Percentiles rank a stretch among this genome's conserved stretches.
Evolutionary conservation across 208 protist species (phyloP).

Genomic region (Strigomonas culicis): DNA sequence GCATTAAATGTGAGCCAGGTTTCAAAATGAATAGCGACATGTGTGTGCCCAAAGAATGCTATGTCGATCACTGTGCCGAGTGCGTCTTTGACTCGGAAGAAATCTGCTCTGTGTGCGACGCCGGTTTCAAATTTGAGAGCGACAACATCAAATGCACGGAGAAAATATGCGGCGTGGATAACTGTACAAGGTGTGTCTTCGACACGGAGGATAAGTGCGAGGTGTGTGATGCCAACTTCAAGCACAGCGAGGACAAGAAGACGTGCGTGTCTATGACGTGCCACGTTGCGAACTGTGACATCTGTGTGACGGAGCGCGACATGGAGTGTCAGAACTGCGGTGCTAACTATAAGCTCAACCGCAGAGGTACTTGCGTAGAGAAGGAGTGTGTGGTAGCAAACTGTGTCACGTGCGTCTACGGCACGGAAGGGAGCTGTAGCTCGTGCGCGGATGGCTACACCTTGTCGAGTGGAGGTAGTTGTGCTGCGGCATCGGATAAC

Average conservation of each 20-base stretch:
- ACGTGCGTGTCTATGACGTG: neutral
- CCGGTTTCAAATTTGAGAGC: neutral
- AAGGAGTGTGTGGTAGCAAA: too few species aligned
- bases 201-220: conserved; percentile 1
- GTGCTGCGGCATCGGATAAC: too few species aligned
- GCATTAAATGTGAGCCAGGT: too few species aligned
- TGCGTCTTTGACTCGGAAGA: neutral
- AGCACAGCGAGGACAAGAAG: neutral
- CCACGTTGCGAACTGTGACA: neutral
- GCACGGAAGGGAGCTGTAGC: neutral
- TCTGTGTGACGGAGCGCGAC: too few species aligned
- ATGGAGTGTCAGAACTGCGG: neutral
- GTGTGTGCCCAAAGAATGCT: too few species aligned
- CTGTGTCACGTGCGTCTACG: too few species aligned
- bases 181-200: neutral
- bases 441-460: neutral
- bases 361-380: too few species aligned
- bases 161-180: neutral
- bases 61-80: neutral
- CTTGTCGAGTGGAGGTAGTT: too few species aligned
- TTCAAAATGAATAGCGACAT: too few species aligned
- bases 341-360: too few species aligned
- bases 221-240: neutral
- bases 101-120: neutral
- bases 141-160: neutral